Evolutionary conservation across 73 alveolate genomes (phyloP).

Genomic region (Stentor roeselii): DNA sequence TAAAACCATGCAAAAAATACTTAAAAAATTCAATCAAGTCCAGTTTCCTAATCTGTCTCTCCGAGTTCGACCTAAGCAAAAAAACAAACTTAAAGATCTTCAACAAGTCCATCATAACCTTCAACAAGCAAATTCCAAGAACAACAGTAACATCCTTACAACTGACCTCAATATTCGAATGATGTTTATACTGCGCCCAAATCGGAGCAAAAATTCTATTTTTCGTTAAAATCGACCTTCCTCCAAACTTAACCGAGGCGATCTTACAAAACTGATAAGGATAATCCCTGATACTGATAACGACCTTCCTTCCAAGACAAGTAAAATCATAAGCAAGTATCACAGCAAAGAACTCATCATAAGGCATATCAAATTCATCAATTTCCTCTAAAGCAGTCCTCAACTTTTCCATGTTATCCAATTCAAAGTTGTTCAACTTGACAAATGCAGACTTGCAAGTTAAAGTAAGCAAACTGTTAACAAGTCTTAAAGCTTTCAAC

Average conservation of each 20-base stretch:
- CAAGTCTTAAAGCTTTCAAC: not conserved
- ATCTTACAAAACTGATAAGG: not conserved
- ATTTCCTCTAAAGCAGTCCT: not conserved
- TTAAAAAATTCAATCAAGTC: not conserved
- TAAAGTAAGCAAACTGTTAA: not conserved
- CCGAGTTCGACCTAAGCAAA: not conserved
- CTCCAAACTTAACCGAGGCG: not conserved
- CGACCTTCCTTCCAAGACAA: not conserved
- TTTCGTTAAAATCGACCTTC: constrained; percentile 11
- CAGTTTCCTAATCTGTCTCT: not conserved
- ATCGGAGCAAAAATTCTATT: not conserved
- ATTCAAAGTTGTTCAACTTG: not conserved
- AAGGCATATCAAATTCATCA: not conserved
- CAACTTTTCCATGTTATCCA: not conserved
- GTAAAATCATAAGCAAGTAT: not conserved
- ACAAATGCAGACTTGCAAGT: not conserved
- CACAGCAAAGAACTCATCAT: not conserved
- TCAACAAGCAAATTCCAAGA: not conserved
- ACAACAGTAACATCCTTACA: not conserved
- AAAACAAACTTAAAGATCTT: too few relatives aligned
- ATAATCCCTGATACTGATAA: not conserved
- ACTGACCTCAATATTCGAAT: not conserved
- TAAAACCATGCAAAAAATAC: not conserved
- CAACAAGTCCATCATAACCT: not conserved
- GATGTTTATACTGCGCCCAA: constrained; percentile 12